Percentiles rank a stretch among this genome's conserved stretches.
Evolutionary conservation across 768 basidiomycete species (phyloP).

Genomic region (Lyophyllum decastes): DNA sequence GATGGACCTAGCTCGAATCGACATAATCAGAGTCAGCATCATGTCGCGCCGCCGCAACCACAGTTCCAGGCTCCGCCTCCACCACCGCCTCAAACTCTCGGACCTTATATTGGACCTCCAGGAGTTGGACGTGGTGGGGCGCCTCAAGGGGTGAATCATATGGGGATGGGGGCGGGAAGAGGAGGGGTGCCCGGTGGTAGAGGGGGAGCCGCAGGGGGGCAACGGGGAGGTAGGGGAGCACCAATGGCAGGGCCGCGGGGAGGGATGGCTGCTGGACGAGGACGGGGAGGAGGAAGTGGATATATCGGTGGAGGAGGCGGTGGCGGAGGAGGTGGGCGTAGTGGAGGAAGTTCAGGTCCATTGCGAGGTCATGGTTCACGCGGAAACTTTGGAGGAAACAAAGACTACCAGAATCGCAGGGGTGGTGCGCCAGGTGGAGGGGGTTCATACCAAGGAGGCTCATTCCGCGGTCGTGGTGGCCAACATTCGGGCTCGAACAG

Average conservation of each 20-base stretch:
- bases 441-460: conserved; percentile 38
- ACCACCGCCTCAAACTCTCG: conserved; percentile 40
- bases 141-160: conserved; percentile 37
- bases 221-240: conserved; percentile 47
- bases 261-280: conserved; percentile 49
- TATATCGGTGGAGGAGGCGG: conserved; percentile 33
- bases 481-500: conserved; percentile 45
- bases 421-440: conserved; percentile 60
- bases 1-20: conserved; percentile 69
- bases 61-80: conserved; percentile 66
- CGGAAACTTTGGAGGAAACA: conserved; percentile 64
- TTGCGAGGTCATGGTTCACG: conserved; percentile 67
- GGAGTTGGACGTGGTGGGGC: conserved; percentile 39
- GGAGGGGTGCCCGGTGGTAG: conserved; percentile 28
- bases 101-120: conserved; percentile 35
- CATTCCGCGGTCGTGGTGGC: conserved; percentile 66
- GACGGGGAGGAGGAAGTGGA: conserved; percentile 39
- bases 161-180: conserved; percentile 30
- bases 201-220: conserved; percentile 43
- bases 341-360: conserved; percentile 45
- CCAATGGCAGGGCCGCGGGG: conserved; percentile 34
- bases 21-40: conserved; percentile 50
- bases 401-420: conserved; percentile 65
- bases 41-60: conserved; percentile 58
- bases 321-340: conserved; percentile 43